phyloP scores from a whole-genome alignment of 2,329 filamentous ascomycete genomes.

The Hypoxylon sp. region DNA sequence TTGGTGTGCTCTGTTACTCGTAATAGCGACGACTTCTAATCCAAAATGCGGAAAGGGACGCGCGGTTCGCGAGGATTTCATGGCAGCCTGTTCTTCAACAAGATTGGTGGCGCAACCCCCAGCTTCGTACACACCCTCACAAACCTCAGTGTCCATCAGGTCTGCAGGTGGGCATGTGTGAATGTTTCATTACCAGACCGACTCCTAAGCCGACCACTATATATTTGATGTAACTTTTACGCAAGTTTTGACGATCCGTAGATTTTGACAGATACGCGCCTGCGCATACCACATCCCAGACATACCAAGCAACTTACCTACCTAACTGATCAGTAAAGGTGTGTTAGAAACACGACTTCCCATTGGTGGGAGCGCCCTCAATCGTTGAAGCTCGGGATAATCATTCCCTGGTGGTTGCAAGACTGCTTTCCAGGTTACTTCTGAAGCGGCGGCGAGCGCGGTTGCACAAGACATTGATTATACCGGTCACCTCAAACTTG shows the following conservation, averaged over 20 bases:
- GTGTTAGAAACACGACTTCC: constrained; percentile 26
- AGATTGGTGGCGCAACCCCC: constrained; percentile 19
- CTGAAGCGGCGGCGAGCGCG: constrained; percentile 40
- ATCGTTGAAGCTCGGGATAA: constrained; percentile 27
- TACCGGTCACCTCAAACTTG: constrained; percentile 4
- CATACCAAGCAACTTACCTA: constrained; percentile 15
- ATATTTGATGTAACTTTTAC: constrained; percentile 28
- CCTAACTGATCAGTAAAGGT: constrained; percentile 32
- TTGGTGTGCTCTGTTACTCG: constrained; percentile 1
- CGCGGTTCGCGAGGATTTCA: constrained; percentile 22
- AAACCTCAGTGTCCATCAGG: constrained; percentile 19
- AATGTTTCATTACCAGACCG: constrained; percentile 24
- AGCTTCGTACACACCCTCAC: constrained; percentile 26
- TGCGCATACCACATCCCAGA: constrained; percentile 34
- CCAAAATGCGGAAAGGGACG: constrained; percentile 7
- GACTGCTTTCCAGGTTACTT: constrained; percentile 7
- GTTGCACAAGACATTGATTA: constrained; percentile 14
- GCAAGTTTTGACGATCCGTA: constrained; percentile 34
- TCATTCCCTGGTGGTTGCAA: constrained; percentile 38
- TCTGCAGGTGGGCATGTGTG: constrained; percentile 19
- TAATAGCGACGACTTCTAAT: constrained; percentile 6
- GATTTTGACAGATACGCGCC: constrained; percentile 33
- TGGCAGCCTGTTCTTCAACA: constrained; percentile 23
- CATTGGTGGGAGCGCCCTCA: constrained; percentile 33
- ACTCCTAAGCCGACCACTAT: constrained; percentile 8